Evolutionary conservation across 164 flowering plant species (phyloP), one percentile per base, ranked within the genome.

Genomic region (Macadamia integrifolia): DNA sequence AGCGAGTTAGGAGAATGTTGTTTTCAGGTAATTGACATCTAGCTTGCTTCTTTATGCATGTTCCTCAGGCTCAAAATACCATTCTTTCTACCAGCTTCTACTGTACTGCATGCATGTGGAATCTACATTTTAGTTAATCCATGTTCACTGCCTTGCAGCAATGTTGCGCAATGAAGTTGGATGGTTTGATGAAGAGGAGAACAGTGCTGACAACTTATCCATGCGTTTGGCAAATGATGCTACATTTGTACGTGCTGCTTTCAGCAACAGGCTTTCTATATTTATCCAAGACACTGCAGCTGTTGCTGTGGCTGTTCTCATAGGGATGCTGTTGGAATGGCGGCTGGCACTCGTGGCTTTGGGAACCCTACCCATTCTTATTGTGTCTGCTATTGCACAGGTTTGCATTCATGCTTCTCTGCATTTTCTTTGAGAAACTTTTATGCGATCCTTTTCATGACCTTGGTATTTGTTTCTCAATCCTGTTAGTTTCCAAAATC

Each of bases 171-270:
- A 92, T 81, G 98, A 94, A 81, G 91, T 85, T 70, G 98, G 97
- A 67, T 94, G 98, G 98, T 94, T 94, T 81, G 98, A 94, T 83
- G 93, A 87, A 60, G 98, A 92, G 76, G 98, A 92, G 14, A 94
- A 94, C 69, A 92, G 92, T 80, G 91, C 97, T 18, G 98, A 92
- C 76, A 89, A 83, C 60, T 80, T 94, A 55, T 92, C 98, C 66
- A 87, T 92, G 98, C 96, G 98, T 60, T 80, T 94, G 80, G 99
- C 98, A 68, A 94, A 92, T 87, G 99, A 94, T 86, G 98, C 97
- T 65, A 92, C 98, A 53, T 92, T 90, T 84, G 98, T 94, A 32
- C 87, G 99, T 76, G 98, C 99, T 82, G 91, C 96, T 75, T 92
- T 92, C 76, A 92, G 98, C 80, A 92, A 94, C 74, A 82, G 99